Base-by-base conservation (phyloP, 1,139 yeast species). In the Saccharomyces pastorianus region DNA sequence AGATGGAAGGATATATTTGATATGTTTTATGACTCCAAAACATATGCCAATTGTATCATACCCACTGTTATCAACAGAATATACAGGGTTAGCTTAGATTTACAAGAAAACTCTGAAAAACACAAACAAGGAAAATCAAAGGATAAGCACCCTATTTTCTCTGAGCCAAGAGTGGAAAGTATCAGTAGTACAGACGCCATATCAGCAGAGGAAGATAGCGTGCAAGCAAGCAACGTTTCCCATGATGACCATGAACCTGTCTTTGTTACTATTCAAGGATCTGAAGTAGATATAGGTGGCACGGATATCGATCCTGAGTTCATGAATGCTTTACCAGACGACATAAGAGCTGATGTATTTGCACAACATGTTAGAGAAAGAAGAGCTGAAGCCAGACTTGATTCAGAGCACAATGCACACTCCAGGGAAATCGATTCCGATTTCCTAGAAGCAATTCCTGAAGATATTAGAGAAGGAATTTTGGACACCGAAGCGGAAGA, bases 241-340 rank as follows among this genome's bases (percentile, higher is more conserved):
- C 47, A 46, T 46, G 47, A 46, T 2, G 20, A 57, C 5, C 65
- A 64, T 41, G 81, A 76, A 8, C 95, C 96, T 0, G 76, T 87
- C 0, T 79, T 79, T 74, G 91, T 91, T 6, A 76, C 76, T 17
- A 85, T 91, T 61, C 93, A 91, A 25, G 95, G 88, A 42, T 73
- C 85, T 38, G 84, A 84, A 55, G 91, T 91, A 34, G 95, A 91
- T 67, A 87, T 91, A 48, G 81, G 95, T 53, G 95, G 91, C 0
- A 84, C 96, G 3, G 97, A 89, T 55, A 89, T 91, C 56, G 97
- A 91, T 70, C 96, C 96, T 0, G 95, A 87, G 61, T 91, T 90
- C 66, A 77, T 91, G 59, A 88, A 85, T 61, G 97, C 96, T 0
- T 76, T 91, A 42, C 98, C 98, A 0, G 96, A 88, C 50, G 95